Base-by-base conservation (phyloP, 768 basidiomycete genomes). In the Suillus variegatus region DNA sequence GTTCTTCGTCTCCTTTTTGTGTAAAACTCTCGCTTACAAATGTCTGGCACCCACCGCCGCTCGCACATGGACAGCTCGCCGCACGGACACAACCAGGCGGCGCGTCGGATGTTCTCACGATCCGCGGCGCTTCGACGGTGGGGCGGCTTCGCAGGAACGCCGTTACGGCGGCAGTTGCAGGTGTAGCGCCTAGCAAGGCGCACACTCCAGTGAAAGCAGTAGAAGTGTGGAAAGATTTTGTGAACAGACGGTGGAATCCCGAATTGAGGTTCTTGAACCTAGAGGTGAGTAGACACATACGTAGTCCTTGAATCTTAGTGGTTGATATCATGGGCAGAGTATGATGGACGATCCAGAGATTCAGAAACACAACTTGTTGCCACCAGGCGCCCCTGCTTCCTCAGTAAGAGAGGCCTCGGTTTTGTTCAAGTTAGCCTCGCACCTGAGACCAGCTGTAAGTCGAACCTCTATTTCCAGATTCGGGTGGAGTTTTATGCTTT, bases 351-450 rank as follows among this genome's bases (percentile, higher is more conserved):
- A 97, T 74, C 86, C 89, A 47, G 80, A 89, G 62, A 80, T 97
- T 66, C 86, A 86, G 74, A 90, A 88, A 72, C 78, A 93, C 70
- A 85, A 87, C 52, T 80, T 97, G 36, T 71, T 82, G 36, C 86
- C 90, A 2, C 94, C 94, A 4, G 93, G 93, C 8, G 79, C 80
- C 32, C 82, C 84, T 38, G 86, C 89, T 12, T 87, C 91, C 40
- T 81, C 85, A 32, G 73, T 77, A 25, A 86, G 82, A 66, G 91
- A 93, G 70, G 88, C 91, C 0, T 86, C 90, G 6, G 94, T 96
- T 12, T 88, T 98, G 54, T 95, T 95, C 82, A 95, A 95, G 76
- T 81, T 96, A 13, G 93, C 95, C 1, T 83, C 86, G 22, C 84
- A 90, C 69, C 85, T 95, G 62, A 87, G 86, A 68, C 94, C 95